Conservation (phyloP, 75 land plant species). For the Pinus albicaulis region DNA sequence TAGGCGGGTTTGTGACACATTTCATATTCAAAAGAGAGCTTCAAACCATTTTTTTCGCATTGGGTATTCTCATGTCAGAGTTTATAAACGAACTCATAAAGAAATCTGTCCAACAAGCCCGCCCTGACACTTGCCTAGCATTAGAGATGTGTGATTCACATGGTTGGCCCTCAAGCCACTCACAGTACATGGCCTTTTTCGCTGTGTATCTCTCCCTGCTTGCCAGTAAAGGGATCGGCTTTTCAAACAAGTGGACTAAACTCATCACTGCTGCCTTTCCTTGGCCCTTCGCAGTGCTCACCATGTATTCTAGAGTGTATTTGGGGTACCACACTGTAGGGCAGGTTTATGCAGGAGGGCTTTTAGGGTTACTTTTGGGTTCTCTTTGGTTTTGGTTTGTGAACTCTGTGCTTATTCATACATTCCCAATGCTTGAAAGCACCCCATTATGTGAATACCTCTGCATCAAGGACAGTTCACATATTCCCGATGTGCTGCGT, state of each 20-base stretch:
- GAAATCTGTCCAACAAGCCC: constrained; percentile 71
- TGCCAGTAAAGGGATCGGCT: constrained; percentile 17
- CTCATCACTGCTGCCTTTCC: constrained; percentile 20
- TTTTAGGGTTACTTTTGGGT: constrained; percentile 65
- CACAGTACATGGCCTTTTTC: constrained; percentile 98
- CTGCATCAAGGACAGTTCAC: constrained; percentile 85
- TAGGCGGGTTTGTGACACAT: constrained; percentile 93
- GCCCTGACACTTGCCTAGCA: constrained; percentile 77
- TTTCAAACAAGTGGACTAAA: constrained; percentile 17
- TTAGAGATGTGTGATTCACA: constrained; percentile 96
- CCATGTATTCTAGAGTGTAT: constrained; percentile 91
- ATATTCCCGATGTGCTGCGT: constrained; percentile 76
- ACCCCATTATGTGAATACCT: constrained; percentile 54
- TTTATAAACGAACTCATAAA: constrained; percentile 82
- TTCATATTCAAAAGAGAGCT: constrained; percentile 96
- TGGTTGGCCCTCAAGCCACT: constrained; percentile 99
- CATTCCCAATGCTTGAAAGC: constrained; percentile 73
- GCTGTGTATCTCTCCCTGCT: constrained; percentile 67
- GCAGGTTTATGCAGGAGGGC: constrained; percentile 85
- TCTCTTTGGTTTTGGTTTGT: constrained; percentile 73
- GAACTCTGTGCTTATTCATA: constrained; percentile 34
- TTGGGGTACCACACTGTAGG: constrained; percentile 84
- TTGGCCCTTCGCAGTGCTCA: constrained; percentile 72
- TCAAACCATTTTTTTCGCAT: constrained; percentile 79
- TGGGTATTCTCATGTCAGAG: constrained; percentile 79